These are phyloP conservation scores for Entophlyctis luteolus DNA, from an alignment of 192 early-diverging fungal genomes.

Conservation along the genomic window DNA sequence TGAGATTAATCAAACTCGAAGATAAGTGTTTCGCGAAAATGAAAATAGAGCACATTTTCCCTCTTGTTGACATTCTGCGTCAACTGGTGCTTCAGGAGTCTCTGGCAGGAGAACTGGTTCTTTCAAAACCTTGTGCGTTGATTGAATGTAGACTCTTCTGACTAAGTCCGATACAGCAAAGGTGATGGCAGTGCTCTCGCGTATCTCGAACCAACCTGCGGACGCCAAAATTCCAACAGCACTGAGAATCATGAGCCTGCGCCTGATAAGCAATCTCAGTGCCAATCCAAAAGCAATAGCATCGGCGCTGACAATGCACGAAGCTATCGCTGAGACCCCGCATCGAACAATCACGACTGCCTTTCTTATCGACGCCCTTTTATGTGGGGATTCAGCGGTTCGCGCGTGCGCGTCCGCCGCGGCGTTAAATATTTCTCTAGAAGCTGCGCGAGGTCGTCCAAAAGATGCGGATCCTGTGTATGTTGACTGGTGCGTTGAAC, in stretches of 20 bases:
- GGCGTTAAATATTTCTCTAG: slow-evolving; percentile 63
- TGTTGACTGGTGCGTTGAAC: slow-evolving; percentile 70
- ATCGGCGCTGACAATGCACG: slow-evolving; percentile 29
- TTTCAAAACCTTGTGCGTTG: slow-evolving; percentile 19
- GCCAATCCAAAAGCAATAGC: slow-evolving; percentile 31
- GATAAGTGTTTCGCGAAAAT: slow-evolving; percentile 22
- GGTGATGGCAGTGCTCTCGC: slow-evolving; percentile 24
- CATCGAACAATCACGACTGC: slow-evolving; percentile 55
- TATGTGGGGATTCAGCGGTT: slow-evolving; percentile 50
- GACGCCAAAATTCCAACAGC: slow-evolving; percentile 43
- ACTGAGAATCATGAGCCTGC: slow-evolving; percentile 55
- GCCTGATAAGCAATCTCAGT: slow-evolving; percentile 62
- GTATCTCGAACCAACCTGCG: slow-evolving; percentile 10
- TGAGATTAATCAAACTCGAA: background rate
- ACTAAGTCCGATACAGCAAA: background rate
- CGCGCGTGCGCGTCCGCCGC: slow-evolving; percentile 63
- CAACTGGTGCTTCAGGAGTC: slow-evolving; percentile 48
- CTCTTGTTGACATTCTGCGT: slow-evolving; percentile 61
- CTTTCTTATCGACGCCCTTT: slow-evolving; percentile 57
- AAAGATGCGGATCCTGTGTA: slow-evolving; percentile 31
- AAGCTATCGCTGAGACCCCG: slow-evolving; percentile 15
- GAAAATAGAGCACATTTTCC: slow-evolving; percentile 52
- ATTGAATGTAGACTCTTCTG: background rate
- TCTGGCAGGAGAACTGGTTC: slow-evolving; percentile 45
- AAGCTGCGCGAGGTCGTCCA: slow-evolving; percentile 20